Evolutionary conservation across 2,329 filamentous ascomycete genomes (phyloP).

Genomic region (Geoglossum cookeanum): DNA sequence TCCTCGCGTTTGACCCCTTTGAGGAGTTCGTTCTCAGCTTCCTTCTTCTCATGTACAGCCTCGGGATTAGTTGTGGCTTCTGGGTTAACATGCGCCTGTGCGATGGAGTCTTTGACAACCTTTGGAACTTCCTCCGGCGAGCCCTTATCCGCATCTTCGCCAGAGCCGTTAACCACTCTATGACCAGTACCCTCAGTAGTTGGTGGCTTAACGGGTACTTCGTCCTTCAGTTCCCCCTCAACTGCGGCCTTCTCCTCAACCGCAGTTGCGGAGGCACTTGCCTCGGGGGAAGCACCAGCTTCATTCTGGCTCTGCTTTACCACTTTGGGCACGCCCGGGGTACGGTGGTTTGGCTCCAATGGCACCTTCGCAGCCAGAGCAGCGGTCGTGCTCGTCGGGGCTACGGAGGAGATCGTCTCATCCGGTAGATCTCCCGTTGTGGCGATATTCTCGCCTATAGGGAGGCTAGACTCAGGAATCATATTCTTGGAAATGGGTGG

Average conservation of each 20-base stretch:
- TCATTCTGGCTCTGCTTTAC: constrained; percentile 56
- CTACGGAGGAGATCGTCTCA: constrained; percentile 32
- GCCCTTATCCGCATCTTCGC: too few relatives aligned
- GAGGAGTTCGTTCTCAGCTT: constrained; percentile 54
- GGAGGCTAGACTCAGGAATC: constrained; percentile 69
- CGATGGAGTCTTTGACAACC: constrained; percentile 35
- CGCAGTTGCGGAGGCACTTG: constrained; percentile 43
- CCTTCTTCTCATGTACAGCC: constrained; percentile 57
- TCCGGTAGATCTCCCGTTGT: constrained; percentile 31
- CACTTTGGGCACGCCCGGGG: constrained; percentile 33
- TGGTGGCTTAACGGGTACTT: too few relatives aligned
- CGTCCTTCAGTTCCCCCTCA: constrained; percentile 37
- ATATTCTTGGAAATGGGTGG: constrained; percentile 40
- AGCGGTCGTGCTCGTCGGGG: constrained; percentile 27
- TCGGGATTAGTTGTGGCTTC: constrained; percentile 52
- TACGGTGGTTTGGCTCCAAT: constrained; percentile 17
- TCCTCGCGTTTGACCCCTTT: constrained; percentile 35
- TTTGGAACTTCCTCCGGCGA: constrained; percentile 32
- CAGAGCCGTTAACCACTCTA: too few relatives aligned
- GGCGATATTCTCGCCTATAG: constrained; percentile 33
- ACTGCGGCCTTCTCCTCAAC: constrained; percentile 52
- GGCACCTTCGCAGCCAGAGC: constrained; percentile 26
- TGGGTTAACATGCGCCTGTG: constrained; percentile 38
- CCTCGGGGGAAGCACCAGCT: constrained; percentile 45
- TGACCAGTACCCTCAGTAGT: too few relatives aligned